Conservation (phyloP, 305 asterid species). For the Solanum hybrid region DNA sequence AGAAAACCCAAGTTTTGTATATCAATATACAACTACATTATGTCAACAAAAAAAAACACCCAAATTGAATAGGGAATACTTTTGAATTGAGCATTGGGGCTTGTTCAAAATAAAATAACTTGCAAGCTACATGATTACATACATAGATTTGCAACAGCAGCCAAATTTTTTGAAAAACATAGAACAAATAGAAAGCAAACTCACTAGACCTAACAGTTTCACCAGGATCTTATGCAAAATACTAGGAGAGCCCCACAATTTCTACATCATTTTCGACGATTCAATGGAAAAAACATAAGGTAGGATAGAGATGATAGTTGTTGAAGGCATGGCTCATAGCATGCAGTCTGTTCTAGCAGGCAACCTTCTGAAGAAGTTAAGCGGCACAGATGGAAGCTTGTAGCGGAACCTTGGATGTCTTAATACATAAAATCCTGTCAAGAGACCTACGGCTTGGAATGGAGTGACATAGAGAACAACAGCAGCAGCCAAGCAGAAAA, state of each 20-base stretch:
- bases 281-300: background rate
- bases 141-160: background rate
- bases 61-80: background rate
- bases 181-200: background rate
- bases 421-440: conserved; percentile 45
- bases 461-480: conserved; percentile 57
- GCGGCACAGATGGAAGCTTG: conserved; percentile 61
- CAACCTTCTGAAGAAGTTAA: conserved; percentile 62
- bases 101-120: background rate
- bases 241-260: background rate
- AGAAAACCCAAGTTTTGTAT: background rate
- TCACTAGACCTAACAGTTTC: background rate
- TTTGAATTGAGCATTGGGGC: background rate
- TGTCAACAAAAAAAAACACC: background rate
- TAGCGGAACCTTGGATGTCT: conserved; percentile 71
- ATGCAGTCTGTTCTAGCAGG: conserved; percentile 76
- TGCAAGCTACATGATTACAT: background rate
- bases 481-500: conserved; percentile 55
- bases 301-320: background rate
- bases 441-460: conserved; percentile 47
- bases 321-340: conserved; percentile 26
- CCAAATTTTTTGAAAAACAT: background rate
- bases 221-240: background rate
- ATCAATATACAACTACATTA: background rate
- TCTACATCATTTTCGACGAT: background rate